A percentile compares a stretch with the other conserved stretches of the same genome.
Evolutionary conservation across 768 basidiomycete genomes (phyloP).

Genomic region (Lactarius tabidus): DNA sequence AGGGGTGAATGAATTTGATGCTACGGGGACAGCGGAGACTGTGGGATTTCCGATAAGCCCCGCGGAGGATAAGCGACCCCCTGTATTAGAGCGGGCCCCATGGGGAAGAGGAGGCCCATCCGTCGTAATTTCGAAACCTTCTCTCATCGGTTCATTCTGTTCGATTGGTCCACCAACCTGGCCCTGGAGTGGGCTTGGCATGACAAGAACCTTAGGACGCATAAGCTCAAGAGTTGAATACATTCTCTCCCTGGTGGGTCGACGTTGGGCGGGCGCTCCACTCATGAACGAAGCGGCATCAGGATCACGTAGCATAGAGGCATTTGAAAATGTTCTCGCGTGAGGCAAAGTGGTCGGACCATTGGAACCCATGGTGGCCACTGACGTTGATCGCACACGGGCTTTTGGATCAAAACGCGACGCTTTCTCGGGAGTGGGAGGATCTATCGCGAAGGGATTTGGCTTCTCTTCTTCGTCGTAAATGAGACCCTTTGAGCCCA

Average conservation of each 20-base stretch:
- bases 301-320: constrained; percentile 58
- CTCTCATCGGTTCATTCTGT: constrained; percentile 35
- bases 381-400: constrained; percentile 40
- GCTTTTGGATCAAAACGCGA: constrained; percentile 46
- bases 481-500: constrained; percentile 45
- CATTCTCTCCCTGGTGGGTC: constrained; percentile 45
- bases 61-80: constrained; percentile 38
- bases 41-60: constrained; percentile 32
- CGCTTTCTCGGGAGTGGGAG: constrained; percentile 38
- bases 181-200: constrained; percentile 84
- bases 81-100: constrained; percentile 58
- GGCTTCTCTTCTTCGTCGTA: constrained; percentile 37
- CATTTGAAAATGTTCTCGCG: constrained; percentile 58
- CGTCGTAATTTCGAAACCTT: constrained; percentile 58
- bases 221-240: constrained; percentile 77
- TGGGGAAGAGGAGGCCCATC: constrained; percentile 79
- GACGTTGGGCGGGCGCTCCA: constrained; percentile 26
- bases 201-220: constrained; percentile 88
- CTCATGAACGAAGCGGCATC: constrained; percentile 41
- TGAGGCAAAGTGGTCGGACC: constrained; percentile 60
- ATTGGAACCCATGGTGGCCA: constrained; percentile 44
- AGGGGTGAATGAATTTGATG: constrained; percentile 69
- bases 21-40: constrained; percentile 37
- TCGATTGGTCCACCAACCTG: constrained; percentile 32
- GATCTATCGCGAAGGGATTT: constrained; percentile 36